A percentile compares a stretch with the other conserved stretches of the same genome.
Evolutionary conservation across 805 yeast species (phyloP).

Genomic region (Metschnikowia bowlesiae): DNA sequence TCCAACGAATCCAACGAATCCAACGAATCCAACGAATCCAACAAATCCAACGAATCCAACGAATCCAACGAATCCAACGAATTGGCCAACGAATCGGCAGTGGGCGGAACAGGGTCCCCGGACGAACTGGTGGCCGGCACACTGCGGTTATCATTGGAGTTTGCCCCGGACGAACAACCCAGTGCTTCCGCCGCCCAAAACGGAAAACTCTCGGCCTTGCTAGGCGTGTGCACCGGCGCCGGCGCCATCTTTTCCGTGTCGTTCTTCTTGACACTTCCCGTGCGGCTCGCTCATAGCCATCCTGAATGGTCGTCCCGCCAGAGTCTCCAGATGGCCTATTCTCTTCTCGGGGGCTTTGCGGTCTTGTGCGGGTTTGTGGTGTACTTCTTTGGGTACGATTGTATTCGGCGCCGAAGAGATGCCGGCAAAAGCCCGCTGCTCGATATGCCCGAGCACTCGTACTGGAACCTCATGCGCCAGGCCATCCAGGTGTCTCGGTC

Average conservation of each 20-base stretch:
- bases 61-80: too few relatives aligned
- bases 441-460: slow-evolving; percentile 16
- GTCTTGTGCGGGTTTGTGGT: slow-evolving; percentile 36
- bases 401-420: slow-evolving; percentile 29
- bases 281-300: slow-evolving; percentile 37
- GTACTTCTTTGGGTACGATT: slow-evolving; percentile 43
- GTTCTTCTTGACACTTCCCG: slow-evolving; percentile 53
- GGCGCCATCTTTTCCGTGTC: slow-evolving; percentile 66
- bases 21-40: too few relatives aligned
- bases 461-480: slow-evolving; percentile 37
- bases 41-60: too few relatives aligned
- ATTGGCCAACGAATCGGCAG: too few relatives aligned
- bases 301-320: slow-evolving; percentile 30
- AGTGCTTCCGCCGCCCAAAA: slow-evolving; percentile 6
- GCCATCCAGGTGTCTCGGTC: slow-evolving; percentile 47
- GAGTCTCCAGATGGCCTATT: slow-evolving; percentile 47
- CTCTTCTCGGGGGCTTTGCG: slow-evolving; percentile 43
- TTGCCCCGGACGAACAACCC: too few relatives aligned
- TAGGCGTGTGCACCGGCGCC: slow-evolving; percentile 59
- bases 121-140: too few relatives aligned
- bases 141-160: too few relatives aligned
- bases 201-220: slow-evolving; percentile 56
- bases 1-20: too few relatives aligned
- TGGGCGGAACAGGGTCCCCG: too few relatives aligned
- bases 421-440: slow-evolving; percentile 16